phyloP scores from a whole-genome alignment of 2,329 filamentous ascomycete species.

The Colletotrichum sp. region DNA sequence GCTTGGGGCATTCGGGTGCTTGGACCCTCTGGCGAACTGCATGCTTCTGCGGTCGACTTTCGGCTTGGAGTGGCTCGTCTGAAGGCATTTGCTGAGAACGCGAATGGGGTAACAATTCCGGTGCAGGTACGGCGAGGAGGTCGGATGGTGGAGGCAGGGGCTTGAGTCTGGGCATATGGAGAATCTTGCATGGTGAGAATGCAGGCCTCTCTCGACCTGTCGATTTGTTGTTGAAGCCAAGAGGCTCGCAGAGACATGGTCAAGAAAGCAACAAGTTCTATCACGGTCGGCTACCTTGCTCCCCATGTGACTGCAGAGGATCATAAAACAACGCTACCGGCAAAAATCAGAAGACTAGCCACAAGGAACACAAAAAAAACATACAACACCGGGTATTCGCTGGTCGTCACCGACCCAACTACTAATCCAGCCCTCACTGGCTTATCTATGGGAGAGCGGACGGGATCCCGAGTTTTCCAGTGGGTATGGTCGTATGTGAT shows the following conservation, averaged over 20 bases:
- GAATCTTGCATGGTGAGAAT: background rate
- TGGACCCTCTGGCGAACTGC: background rate
- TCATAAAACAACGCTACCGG: background rate
- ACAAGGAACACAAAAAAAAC: background rate
- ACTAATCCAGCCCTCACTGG: no score
- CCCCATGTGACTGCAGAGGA: background rate
- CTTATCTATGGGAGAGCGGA: background rate
- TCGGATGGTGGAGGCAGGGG: background rate
- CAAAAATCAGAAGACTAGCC: background rate
- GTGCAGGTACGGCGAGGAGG: background rate
- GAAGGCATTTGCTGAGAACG: background rate
- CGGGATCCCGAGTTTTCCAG: conserved; percentile 9
- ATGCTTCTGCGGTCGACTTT: background rate
- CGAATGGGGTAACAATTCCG: background rate
- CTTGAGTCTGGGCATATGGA: background rate
- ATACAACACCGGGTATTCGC: conserved; percentile 6
- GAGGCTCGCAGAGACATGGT: background rate
- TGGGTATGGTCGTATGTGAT: background rate
- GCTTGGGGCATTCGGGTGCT: background rate
- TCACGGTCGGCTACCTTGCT: background rate
- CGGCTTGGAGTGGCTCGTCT: background rate
- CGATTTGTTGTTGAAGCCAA: background rate
- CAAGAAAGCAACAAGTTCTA: background rate
- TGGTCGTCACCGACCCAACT: background rate
- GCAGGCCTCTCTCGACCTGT: background rate